phyloP scores from a whole-genome alignment of 768 basidiomycete genomes.

The Lentinula detonsa region DNA sequence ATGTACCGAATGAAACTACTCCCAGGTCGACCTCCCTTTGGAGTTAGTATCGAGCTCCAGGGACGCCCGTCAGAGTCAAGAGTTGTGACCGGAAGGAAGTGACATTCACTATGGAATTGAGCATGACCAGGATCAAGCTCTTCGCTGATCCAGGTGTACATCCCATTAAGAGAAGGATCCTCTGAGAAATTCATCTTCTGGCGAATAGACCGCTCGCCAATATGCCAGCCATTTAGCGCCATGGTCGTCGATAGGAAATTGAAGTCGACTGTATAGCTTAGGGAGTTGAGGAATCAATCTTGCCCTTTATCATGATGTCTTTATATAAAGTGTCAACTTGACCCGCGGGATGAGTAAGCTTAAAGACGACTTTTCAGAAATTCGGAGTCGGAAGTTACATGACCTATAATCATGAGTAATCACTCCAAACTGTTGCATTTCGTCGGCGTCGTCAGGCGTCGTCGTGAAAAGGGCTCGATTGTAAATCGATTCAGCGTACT shows the following conservation, averaged over 20 bases:
- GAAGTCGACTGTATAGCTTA: neutral
- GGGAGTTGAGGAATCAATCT: neutral
- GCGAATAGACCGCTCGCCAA: conserved; percentile 47
- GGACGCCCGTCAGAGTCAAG: conserved; percentile 46
- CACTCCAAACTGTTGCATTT: neutral
- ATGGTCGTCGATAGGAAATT: conserved; percentile 6
- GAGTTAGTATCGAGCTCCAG: conserved; percentile 54
- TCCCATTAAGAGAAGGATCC: conserved; percentile 22
- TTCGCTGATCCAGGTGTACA: conserved; percentile 34
- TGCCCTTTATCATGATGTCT: neutral
- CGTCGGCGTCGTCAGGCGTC: neutral
- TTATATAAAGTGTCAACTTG: neutral
- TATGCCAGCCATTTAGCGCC: conserved; percentile 40
- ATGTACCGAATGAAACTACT: conserved; percentile 36
- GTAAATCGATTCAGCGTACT: too few relatives aligned
- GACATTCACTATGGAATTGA: conserved; percentile 40
- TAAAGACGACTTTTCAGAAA: neutral
- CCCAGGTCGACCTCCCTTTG: conserved; percentile 29
- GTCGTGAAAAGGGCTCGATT: neutral
- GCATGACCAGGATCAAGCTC: conserved; percentile 47
- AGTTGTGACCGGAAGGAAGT: conserved; percentile 52
- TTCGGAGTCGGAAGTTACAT: neutral
- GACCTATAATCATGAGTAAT: neutral
- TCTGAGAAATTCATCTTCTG: conserved; percentile 35
- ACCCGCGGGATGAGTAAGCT: conserved; percentile 2